Evolutionary conservation across 192 early-diverging fungal genomes (phyloP).

Genomic region (Radiomyces spectabilis): DNA sequence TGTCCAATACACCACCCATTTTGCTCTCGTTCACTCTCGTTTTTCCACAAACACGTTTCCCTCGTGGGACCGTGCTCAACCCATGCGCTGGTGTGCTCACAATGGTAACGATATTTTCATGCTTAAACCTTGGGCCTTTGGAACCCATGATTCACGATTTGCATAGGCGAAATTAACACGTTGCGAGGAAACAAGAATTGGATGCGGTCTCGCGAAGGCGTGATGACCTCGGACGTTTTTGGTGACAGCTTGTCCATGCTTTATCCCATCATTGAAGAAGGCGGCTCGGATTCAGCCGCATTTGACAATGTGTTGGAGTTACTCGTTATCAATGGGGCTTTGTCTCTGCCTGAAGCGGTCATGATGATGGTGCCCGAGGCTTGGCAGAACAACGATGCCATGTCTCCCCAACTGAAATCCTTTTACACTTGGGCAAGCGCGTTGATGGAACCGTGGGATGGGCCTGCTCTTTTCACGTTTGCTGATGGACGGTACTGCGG

Average conservation of each 20-base stretch:
- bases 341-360: slow-evolving; percentile 91
- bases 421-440: slow-evolving; percentile 98
- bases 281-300: slow-evolving; percentile 94
- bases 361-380: slow-evolving; percentile 99
- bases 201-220: slow-evolving; percentile 97
- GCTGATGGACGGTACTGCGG: slow-evolving; percentile 96
- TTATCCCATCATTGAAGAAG: slow-evolving; percentile 94
- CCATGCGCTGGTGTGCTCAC: slow-evolving; percentile 97
- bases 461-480: slow-evolving; percentile 96
- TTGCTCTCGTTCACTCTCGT: slow-evolving; percentile 96
- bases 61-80: slow-evolving; percentile 98
- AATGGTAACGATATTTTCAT: slow-evolving; percentile 74
- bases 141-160: too few species aligned
- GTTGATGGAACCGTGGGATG: slow-evolving; percentile 99
- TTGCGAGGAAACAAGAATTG: slow-evolving; percentile 99
- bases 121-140: too few species aligned
- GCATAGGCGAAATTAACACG: slow-evolving; percentile 98
- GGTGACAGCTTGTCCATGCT: slow-evolving; percentile 68
- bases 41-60: slow-evolving; percentile 99
- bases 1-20: slow-evolving; percentile 77
- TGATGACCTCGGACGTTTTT: slow-evolving; percentile 81
- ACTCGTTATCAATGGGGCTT: slow-evolving; percentile 82
- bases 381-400: slow-evolving; percentile 86
- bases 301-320: slow-evolving; percentile 97
- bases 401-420: slow-evolving; percentile 80